Evolutionary conservation across 139 green algal species (phyloP).

Genomic region (Ettlia oleoabundans): DNA sequence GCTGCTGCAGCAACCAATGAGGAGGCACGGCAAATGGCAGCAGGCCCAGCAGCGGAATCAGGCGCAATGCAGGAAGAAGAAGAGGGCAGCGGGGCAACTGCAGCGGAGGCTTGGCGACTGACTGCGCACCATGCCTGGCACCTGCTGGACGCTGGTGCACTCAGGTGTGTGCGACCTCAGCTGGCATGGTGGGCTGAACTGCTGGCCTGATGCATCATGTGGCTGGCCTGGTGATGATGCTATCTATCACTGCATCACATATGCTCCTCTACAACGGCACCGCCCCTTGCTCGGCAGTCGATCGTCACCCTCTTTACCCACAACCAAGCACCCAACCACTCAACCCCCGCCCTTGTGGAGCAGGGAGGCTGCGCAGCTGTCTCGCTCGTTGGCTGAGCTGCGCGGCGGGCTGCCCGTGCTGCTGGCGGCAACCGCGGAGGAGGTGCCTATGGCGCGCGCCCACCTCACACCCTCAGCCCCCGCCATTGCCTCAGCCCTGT

Average conservation of each 20-base stretch:
- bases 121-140: slow-evolving; percentile 20
- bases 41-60: background rate
- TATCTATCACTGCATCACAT: no score
- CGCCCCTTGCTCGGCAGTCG: no score
- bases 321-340: background rate
- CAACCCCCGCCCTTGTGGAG: background rate
- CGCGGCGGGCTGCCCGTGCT: slow-evolving; percentile 42
- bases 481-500: slow-evolving; percentile 41
- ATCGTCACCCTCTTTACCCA: background rate
- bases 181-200: no score
- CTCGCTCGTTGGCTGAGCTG: slow-evolving; percentile 12
- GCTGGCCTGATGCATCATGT: no score
- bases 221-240: no score
- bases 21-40: no score
- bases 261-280: no score
- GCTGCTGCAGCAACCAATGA: background rate
- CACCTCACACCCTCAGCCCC: slow-evolving; percentile 13
- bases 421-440: slow-evolving; percentile 11
- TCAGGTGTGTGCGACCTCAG: background rate
- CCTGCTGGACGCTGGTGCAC: background rate
- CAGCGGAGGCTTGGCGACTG: background rate
- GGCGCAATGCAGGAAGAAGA: background rate
- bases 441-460: background rate
- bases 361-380: slow-evolving; percentile 18
- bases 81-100: background rate